phyloP scores from a whole-genome alignment of 768 basidiomycete genomes.

The Imleria badia region DNA sequence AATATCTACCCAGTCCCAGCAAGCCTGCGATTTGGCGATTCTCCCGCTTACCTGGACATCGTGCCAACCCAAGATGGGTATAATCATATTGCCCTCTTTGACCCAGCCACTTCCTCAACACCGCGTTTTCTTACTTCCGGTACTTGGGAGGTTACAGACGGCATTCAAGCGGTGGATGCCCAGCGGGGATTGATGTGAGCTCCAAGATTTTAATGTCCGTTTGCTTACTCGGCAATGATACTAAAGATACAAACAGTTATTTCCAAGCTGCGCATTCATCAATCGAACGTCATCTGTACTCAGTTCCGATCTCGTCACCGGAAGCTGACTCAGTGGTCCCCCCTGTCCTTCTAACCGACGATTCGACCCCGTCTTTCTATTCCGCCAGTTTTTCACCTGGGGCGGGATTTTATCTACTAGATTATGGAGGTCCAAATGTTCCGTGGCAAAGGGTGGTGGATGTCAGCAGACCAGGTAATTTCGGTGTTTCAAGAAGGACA shows the following conservation, averaged over 20 bases:
- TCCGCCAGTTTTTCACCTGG: slow-evolving; percentile 77
- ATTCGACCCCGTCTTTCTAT: slow-evolving; percentile 54
- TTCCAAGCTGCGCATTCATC: slow-evolving; percentile 86
- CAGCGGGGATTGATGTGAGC: slow-evolving; percentile 70
- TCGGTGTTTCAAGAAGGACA: background rate
- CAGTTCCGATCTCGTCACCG: slow-evolving; percentile 64
- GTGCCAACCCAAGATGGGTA: slow-evolving; percentile 80
- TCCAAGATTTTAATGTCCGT: slow-evolving; percentile 34
- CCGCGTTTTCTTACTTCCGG: slow-evolving; percentile 87
- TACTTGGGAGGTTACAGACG: slow-evolving; percentile 83
- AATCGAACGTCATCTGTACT: slow-evolving; percentile 81
- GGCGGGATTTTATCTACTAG: slow-evolving; percentile 80
- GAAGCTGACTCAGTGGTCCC: slow-evolving; percentile 32
- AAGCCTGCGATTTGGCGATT: slow-evolving; percentile 39
- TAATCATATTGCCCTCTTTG: slow-evolving; percentile 92
- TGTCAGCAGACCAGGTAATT: slow-evolving; percentile 46
- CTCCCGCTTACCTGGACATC: slow-evolving; percentile 84
- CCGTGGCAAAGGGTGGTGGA: slow-evolving; percentile 86
- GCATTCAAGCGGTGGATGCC: slow-evolving; percentile 70
- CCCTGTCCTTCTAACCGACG: slow-evolving; percentile 54
- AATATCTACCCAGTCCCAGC: slow-evolving; percentile 57
- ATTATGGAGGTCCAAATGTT: slow-evolving; percentile 75
- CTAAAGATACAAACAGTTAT: slow-evolving; percentile 55
- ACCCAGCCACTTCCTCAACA: slow-evolving; percentile 61
- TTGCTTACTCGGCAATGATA: slow-evolving; percentile 16